Base-by-base conservation (phyloP, 2,329 filamentous ascomycete species). In the Claviceps sp. region DNA sequence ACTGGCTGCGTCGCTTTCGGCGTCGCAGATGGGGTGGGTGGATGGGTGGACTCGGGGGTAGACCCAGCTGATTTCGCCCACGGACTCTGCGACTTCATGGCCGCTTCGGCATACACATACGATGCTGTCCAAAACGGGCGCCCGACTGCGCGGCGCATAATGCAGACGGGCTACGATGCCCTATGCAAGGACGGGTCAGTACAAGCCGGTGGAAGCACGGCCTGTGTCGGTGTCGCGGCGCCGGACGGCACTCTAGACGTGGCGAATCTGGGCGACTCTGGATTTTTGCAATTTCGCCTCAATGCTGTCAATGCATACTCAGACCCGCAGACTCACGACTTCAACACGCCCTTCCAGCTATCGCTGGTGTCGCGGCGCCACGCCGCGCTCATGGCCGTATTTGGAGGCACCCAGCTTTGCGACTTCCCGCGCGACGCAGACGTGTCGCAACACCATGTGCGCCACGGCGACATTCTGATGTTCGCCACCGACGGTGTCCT, bases 1-100 rank as follows among this genome's bases (percentile, higher is more conserved):
- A 78, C 77, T 1, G 76, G 81, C 39, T 76, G 82, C 42, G 78
- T 95, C 11, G 88, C 90, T 0, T 84, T 98, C 59, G 93, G 88
- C 17, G 80, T 98, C 23, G 89, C 90, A 50, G 93, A 98, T 65
- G 93, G 93, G 11, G 93, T 98, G 0, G 93, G 93, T 47, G 93
- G 93, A 38, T 98, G 93, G 90, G 81, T 85, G 56, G 87, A 95
- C 60, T 91, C 86, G 40, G 89, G 89, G 45, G 84, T 98, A 50
- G 90, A 98, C 62, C 90, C 93, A 8, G 89, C 89, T 29, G 88
- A 96, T 68, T 97, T 97, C 68, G 93, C 91, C 3, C 91, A 97
- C 65, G 87, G 86, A 42, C 74, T 98, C 54, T 97, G 93, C 73
- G 83, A 88, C 60, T 86, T 95, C 68, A 97, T 97, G 89, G 88